Evolutionary conservation across 106 monocot species (phyloP), one percentile per base, ranked within the genome.

Genomic region (Cymbidium sinense): DNA sequence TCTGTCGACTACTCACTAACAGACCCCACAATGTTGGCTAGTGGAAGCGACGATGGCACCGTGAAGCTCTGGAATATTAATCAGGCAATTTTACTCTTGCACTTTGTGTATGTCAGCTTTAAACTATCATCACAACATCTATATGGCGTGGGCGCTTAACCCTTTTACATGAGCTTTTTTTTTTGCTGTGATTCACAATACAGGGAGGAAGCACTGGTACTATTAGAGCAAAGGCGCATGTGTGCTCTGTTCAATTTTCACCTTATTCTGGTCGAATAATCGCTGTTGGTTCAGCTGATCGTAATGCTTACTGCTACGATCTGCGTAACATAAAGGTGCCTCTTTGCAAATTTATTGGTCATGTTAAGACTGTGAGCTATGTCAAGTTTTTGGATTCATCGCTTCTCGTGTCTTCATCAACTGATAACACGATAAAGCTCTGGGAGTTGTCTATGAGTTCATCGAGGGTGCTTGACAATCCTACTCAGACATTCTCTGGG

Each of bases 61-160:
- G 89, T 95, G 52, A 99, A 99, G 86, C 87, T 99, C 61, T 99
- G 98, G 98, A 92, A 87, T 83, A 99, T 99, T 78, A 99, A 99
- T 89, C 87, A 99, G 94, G 98, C 92, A 94, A 88, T 91, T 90
- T 82, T 92, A 86, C 76, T 93, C 81, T 86, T 92, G 78, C 79
- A 93, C 89, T 87, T 93, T 80, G 78, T 89, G 93, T 95, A 95
- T 92, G 92, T 90, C 85, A 78, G 78, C 86, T 81, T 89, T 86
- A 76, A 87, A 84, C 83, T 87, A 39, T 52, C 44, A 74, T 58
- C 74, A 75, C 70, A 50, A 44, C 70, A 77, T 69, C 1, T 33
- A 67, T 64, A 64, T 30, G 31, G 27, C n/a, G 0, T 33, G 21
- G 28, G 3, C 61, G 70, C 21, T 36, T 31, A 30, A 30, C 33